A percentile compares a stretch with the other conserved stretches of the same genome.
Evolutionary conservation across 192 early-diverging fungal species (phyloP).

Genomic region (Phycomyces blakesleeanus): DNA sequence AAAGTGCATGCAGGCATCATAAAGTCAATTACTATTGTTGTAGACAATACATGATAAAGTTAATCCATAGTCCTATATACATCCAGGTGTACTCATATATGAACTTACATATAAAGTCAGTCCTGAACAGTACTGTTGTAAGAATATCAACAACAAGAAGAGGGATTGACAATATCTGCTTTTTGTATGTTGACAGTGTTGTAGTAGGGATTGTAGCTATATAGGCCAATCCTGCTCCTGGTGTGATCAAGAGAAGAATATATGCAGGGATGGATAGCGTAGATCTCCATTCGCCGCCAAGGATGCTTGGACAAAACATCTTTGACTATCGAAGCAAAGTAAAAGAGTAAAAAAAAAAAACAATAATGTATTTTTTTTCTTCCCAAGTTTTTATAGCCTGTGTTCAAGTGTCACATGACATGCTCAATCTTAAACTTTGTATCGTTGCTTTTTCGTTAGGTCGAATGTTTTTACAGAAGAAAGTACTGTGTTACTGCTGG

Average conservation of each 20-base stretch:
- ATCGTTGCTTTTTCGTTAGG: no score
- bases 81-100: no score
- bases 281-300: conserved; percentile 7
- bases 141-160: conserved; percentile 13
- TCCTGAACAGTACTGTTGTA: conserved; percentile 11
- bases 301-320: conserved; percentile 3
- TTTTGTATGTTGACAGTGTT: conserved; percentile 1
- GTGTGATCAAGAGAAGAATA: neutral
- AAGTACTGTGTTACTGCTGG: no score
- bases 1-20: conserved; percentile 5
- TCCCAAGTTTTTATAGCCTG: neutral
- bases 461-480: no score
- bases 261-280: conserved; percentile 5
- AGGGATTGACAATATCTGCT: conserved; percentile 20
- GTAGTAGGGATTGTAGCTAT: conserved; percentile 7
- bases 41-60: neutral
- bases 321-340: neutral
- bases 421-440: no score
- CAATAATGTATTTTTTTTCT: neutral
- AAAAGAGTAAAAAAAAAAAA: neutral
- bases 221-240: neutral
- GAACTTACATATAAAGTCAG: conserved; percentile 6
- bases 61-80: no score
- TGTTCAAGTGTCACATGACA: no score
- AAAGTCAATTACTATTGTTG: conserved; percentile 19